phyloP scores from a whole-genome alignment of 2,329 filamentous ascomycete genomes.

The Orbilia javanica region DNA sequence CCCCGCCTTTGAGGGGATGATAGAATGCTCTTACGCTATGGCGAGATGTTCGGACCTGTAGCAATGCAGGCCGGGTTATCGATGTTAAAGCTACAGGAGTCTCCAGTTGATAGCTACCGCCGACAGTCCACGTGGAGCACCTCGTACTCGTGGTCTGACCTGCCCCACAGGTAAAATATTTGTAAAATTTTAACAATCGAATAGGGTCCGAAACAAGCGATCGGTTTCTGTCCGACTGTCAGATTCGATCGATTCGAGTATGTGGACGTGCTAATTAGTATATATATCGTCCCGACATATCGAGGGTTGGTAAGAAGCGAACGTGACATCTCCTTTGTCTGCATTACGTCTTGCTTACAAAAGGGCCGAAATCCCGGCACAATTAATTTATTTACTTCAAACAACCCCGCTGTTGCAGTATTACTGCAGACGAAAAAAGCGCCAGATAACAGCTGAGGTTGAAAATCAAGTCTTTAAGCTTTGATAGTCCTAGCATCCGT shows the following conservation, averaged over 20 bases:
- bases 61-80: neutral
- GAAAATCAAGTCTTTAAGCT: conserved; percentile 12
- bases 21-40: neutral
- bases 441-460: conserved; percentile 6
- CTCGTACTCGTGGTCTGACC: conserved; percentile 21
- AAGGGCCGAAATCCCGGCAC: conserved; percentile 32
- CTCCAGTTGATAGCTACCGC: neutral
- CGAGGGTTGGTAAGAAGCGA: conserved; percentile 32
- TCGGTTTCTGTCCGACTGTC: conserved; percentile 22
- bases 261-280: conserved; percentile 31
- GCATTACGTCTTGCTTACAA: conserved; percentile 29
- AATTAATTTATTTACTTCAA: conserved; percentile 40
- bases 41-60: neutral
- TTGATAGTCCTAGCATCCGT: conserved; percentile 36
- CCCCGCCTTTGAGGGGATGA: neutral
- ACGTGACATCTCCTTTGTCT: conserved; percentile 13
- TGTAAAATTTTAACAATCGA: conserved; percentile 30
- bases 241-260: conserved; percentile 4
- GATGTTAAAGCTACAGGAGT: neutral
- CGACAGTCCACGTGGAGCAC: neutral
- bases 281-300: conserved; percentile 47
- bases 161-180: conserved; percentile 1
- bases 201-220: conserved; percentile 16
- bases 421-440: conserved; percentile 4
- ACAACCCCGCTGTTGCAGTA: conserved; percentile 28